Conservation (phyloP, 257 asterid genomes). For the Ehretia macrophylla region DNA sequence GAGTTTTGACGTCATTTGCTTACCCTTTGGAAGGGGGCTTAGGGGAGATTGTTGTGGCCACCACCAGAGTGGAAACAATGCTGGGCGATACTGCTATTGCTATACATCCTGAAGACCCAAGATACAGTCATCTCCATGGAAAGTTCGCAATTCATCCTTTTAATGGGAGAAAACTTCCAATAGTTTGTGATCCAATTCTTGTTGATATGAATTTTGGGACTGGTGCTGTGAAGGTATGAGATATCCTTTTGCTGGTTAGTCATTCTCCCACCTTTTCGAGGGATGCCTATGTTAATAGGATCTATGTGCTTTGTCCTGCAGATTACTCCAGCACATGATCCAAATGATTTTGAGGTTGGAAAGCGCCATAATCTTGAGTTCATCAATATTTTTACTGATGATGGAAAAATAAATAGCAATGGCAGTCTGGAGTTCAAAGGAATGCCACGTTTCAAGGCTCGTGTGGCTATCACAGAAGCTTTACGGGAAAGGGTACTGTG, state of each 20-base stretch:
- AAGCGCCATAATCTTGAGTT: constrained; percentile 82
- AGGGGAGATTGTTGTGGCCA: constrained; percentile 94
- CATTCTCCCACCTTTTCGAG: not conserved
- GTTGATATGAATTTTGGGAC: constrained; percentile 94
- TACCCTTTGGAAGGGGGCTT: constrained; percentile 82
- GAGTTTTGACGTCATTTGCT: constrained; percentile 91
- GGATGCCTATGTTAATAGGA: constrained; percentile 17
- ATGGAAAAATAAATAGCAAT: constrained; percentile 83
- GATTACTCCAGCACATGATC: constrained; percentile 99
- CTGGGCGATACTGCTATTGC: constrained; percentile 98
- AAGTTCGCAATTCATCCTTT: constrained; percentile 86
- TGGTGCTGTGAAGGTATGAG: constrained; percentile 90
- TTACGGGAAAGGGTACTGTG: constrained; percentile 57
- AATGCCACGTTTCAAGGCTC: constrained; percentile 88
- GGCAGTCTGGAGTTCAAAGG: constrained; percentile 75
- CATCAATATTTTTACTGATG: constrained; percentile 88
- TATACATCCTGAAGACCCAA: constrained; percentile 78
- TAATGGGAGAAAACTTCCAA: constrained; percentile 78
- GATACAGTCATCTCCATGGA: constrained; percentile 82
- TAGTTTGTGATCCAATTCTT: constrained; percentile 77
- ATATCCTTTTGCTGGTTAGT: constrained; percentile 8
- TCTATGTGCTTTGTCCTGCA: constrained; percentile 27
- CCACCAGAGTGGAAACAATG: constrained; percentile 95
- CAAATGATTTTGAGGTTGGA: constrained; percentile 96
- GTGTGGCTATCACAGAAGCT: constrained; percentile 71